Evolutionary conservation across 2,329 filamentous ascomycete species (phyloP).

Genomic region (Cladophialophora carrionii): DNA sequence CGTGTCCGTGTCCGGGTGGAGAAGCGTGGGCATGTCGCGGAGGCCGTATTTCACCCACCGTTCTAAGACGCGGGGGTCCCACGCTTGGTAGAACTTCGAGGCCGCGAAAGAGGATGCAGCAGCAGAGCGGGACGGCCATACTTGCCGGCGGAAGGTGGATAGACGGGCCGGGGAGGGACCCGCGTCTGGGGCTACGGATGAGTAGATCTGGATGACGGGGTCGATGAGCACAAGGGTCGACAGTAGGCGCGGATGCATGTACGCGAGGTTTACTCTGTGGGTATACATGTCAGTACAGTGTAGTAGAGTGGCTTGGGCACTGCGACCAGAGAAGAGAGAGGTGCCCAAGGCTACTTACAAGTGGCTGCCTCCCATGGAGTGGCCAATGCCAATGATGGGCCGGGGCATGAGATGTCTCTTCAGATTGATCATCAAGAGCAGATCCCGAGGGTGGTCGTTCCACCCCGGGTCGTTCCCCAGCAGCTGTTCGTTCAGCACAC

Average conservation of each 20-base stretch:
- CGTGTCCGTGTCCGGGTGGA: conserved; percentile 46
- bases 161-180: conserved; percentile 61
- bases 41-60: conserved; percentile 73
- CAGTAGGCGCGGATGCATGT: conserved; percentile 77
- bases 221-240: conserved; percentile 73
- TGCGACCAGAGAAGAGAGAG: not conserved
- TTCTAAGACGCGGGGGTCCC: conserved; percentile 80
- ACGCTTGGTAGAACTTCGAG: conserved; percentile 75
- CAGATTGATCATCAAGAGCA: conserved; percentile 60
- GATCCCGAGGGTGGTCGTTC: conserved; percentile 77
- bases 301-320: not conserved
- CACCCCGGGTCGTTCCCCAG: conserved; percentile 80
- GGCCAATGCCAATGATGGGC: conserved; percentile 80
- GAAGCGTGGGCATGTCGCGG: conserved; percentile 68
- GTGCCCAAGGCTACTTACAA: conserved; percentile 45
- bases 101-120: conserved; percentile 69
- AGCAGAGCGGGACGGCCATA: conserved; percentile 75
- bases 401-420: conserved; percentile 43
- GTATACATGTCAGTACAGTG: conserved; percentile 12
- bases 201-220: conserved; percentile 45
- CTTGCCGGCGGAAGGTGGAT: conserved; percentile 73
- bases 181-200: conserved; percentile 48
- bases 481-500: conserved; percentile 69
- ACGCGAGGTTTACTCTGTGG: conserved; percentile 36
- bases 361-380: conserved; percentile 76